Evolutionary conservation across 2,329 filamentous ascomycete species (phyloP).

Genomic region (Lasiodiplodia sp.): DNA sequence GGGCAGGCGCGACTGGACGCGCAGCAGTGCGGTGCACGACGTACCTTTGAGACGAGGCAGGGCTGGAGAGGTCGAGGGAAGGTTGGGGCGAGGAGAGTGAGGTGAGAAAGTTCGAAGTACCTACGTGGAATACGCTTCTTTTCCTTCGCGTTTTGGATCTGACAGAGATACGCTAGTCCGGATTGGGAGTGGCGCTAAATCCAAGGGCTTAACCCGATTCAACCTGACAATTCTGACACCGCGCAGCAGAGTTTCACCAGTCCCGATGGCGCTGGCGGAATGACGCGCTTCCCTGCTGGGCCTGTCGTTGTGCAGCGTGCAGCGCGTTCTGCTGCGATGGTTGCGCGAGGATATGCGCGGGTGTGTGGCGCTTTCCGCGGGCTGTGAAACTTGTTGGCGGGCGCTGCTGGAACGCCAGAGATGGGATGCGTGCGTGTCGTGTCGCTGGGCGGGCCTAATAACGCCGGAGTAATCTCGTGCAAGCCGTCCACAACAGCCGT

Average conservation of each 20-base stretch:
- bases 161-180: slow-evolving; percentile 28
- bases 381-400: slow-evolving; percentile 18
- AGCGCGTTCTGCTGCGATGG: slow-evolving; percentile 24
- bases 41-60: slow-evolving; percentile 31
- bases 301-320: slow-evolving; percentile 16
- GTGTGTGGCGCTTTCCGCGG: slow-evolving; percentile 12
- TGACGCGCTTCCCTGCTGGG: not conserved
- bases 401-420: slow-evolving; percentile 16
- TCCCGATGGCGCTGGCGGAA: slow-evolving; percentile 29
- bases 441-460: slow-evolving; percentile 27
- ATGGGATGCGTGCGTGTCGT: slow-evolving; percentile 4
- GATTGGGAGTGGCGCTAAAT: slow-evolving; percentile 29
- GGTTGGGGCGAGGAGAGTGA: slow-evolving; percentile 36
- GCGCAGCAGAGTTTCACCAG: slow-evolving; percentile 30
- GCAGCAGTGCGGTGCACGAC: slow-evolving; percentile 34
- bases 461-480: slow-evolving; percentile 26
- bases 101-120: slow-evolving; percentile 31
- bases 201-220: slow-evolving; percentile 29
- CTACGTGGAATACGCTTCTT: slow-evolving; percentile 32
- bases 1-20: slow-evolving; percentile 34
- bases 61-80: slow-evolving; percentile 37
- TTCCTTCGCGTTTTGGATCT: slow-evolving; percentile 31
- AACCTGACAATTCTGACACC: slow-evolving; percentile 30
- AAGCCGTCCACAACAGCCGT: slow-evolving; percentile 28
- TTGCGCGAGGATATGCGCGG: slow-evolving; percentile 9